Conservation (phyloP, 257 asterid genomes). For the Solanum paucissectum region DNA sequence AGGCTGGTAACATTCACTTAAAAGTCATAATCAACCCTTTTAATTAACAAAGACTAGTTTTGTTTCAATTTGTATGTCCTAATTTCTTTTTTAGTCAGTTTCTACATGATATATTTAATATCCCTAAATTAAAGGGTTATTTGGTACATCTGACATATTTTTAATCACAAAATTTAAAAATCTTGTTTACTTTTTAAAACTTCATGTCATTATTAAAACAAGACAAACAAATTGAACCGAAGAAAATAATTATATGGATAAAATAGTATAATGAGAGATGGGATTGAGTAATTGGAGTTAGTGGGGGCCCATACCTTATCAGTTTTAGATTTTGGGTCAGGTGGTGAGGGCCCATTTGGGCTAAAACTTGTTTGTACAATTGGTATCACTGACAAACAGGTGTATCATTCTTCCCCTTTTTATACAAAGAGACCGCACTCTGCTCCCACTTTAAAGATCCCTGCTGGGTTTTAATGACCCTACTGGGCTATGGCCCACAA, state of each 20-base stretch:
- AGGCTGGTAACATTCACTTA: neutral
- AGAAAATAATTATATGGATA: neutral
- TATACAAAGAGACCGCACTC: neutral
- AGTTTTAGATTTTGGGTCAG: slow-evolving; percentile 68
- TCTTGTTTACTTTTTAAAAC: neutral
- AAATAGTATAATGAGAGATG: slow-evolving; percentile 14
- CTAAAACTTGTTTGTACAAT: neutral
- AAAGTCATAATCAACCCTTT: neutral
- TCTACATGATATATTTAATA: too few species aligned
- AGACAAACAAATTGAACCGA: too few species aligned
- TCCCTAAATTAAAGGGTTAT: too few species aligned
- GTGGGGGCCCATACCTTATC: slow-evolving; percentile 79
- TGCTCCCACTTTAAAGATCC: slow-evolving; percentile 61
- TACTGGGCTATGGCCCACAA: slow-evolving; percentile 25
- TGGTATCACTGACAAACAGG: slow-evolving; percentile 6
- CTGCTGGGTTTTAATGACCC: slow-evolving; percentile 56
- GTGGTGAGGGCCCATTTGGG: slow-evolving; percentile 47
- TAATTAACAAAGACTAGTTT: neutral
- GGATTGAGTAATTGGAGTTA: slow-evolving; percentile 33
- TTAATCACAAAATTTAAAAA: neutral
- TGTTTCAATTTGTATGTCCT: neutral
- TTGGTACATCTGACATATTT: neutral
- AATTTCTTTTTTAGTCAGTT: too few species aligned
- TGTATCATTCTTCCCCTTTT: slow-evolving; percentile 21
- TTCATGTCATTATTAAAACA: too few species aligned